These are phyloP conservation scores for Paramyrothecium sp. DNA, from an alignment of 2,329 filamentous ascomycete genomes.

Conservation along the genomic window DNA sequence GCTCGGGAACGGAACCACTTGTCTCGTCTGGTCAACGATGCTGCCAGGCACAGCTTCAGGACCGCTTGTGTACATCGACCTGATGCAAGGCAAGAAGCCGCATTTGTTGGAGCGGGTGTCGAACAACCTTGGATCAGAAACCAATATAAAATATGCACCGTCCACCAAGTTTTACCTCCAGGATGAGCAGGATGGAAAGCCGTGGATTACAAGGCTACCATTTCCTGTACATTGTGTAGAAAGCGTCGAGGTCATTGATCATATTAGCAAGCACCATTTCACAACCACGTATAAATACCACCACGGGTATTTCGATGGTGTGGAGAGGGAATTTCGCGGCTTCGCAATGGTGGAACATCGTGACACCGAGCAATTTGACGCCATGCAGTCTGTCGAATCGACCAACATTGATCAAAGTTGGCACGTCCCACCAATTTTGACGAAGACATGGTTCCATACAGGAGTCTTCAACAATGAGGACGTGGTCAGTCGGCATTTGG, in stretches of 20 bases:
- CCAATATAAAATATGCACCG: background rate
- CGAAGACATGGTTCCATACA: background rate
- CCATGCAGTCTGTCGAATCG: too few species aligned
- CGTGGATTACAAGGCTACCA: background rate
- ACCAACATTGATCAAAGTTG: background rate
- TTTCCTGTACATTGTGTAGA: background rate
- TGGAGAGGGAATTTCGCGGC: background rate
- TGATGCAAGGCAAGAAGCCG: background rate
- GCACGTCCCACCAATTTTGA: background rate
- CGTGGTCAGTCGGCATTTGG: too few species aligned
- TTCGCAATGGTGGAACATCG: background rate
- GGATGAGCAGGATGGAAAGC: background rate
- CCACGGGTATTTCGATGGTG: background rate
- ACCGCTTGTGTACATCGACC: background rate
- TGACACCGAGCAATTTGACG: background rate
- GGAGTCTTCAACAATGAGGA: background rate
- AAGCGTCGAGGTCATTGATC: background rate
- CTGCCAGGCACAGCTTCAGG: too few species aligned
- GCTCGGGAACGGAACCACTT: slow-evolving; percentile 1
- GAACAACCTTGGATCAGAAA: background rate
- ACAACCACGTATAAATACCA: background rate
- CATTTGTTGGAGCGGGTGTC: background rate
- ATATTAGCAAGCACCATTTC: background rate
- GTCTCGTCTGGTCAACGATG: slow-evolving; percentile 5
- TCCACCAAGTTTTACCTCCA: background rate